Evolutionary conservation across 2,329 filamentous ascomycete genomes (phyloP).

Genomic region (Aureobasidium namibiae): DNA sequence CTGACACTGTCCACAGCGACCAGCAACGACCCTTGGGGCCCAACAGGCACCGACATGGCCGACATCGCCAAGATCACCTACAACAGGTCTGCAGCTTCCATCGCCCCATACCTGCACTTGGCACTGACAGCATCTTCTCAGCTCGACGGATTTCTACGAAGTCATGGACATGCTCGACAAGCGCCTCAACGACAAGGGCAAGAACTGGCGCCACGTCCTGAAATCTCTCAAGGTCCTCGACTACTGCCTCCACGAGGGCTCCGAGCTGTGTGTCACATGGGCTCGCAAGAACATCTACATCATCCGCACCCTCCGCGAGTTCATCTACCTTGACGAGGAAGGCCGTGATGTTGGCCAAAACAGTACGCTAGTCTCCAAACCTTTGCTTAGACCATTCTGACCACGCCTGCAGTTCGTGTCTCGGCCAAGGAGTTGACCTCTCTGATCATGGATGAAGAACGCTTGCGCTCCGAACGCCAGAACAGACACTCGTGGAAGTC

Average conservation of each 20-base stretch:
- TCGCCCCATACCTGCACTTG: not conserved
- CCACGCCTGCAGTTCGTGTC: slow-evolving; percentile 64
- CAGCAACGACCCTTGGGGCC: slow-evolving; percentile 98
- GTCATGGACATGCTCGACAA: slow-evolving; percentile 99
- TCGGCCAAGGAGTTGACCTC: slow-evolving; percentile 93
- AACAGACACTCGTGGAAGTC: slow-evolving; percentile 96
- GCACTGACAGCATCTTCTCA: slow-evolving; percentile 29
- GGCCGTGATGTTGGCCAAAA: slow-evolving; percentile 93
- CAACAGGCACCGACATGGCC: slow-evolving; percentile 95
- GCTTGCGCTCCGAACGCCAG: slow-evolving; percentile 78
- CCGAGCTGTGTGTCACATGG: slow-evolving; percentile 94
- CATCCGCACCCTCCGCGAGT: slow-evolving; percentile 96
- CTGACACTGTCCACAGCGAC: slow-evolving; percentile 56
- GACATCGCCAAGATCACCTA: slow-evolving; percentile 97
- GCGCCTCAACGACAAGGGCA: slow-evolving; percentile 96
- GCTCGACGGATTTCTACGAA: slow-evolving; percentile 95
- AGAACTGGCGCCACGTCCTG: slow-evolving; percentile 97
- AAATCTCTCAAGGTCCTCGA: slow-evolving; percentile 97
- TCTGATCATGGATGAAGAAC: slow-evolving; percentile 86
- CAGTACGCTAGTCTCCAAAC: slow-evolving; percentile 52
- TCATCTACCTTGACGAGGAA: slow-evolving; percentile 88
- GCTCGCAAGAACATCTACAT: slow-evolving; percentile 97
- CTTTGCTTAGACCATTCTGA: slow-evolving; percentile 21
- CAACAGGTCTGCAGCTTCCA: slow-evolving; percentile 64
- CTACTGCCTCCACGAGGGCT: slow-evolving; percentile 95